Percentiles rank a stretch among this genome's conserved stretches.
Conservation (phyloP, 768 basidiomycete species). For the Russula ochroleuca region DNA sequence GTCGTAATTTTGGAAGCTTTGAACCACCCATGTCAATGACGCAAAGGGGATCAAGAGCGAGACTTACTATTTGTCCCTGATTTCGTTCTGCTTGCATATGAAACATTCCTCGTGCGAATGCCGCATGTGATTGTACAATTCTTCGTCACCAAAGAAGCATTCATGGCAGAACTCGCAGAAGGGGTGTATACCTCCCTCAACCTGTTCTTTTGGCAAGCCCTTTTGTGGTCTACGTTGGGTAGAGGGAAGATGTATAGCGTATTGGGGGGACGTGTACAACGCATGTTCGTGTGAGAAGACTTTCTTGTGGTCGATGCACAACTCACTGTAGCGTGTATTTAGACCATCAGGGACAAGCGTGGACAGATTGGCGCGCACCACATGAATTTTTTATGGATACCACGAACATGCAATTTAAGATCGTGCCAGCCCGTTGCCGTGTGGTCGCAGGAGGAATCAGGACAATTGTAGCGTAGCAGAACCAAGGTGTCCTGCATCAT, state of each 20-base stretch:
- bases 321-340: conserved; percentile 48
- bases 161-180: conserved; percentile 88
- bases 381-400: conserved; percentile 68
- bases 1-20: conserved; percentile 76
- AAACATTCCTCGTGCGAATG: conserved; percentile 96
- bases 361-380: conserved; percentile 53
- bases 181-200: conserved; percentile 72
- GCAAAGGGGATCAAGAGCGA: conserved; percentile 1
- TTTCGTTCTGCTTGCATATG: conserved; percentile 78
- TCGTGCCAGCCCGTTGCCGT: conserved; percentile 87
- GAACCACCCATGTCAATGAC: neutral
- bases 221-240: conserved; percentile 44
- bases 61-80: conserved; percentile 80
- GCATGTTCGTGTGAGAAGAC: conserved; percentile 95
- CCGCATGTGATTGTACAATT: conserved; percentile 90
- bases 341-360: neutral
- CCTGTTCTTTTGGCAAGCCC: conserved; percentile 45
- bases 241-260: conserved; percentile 76
- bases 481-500: conserved; percentile 95
- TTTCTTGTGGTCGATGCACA: conserved; percentile 87
- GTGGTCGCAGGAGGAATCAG: conserved; percentile 76
- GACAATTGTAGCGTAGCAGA: conserved; percentile 92
- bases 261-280: conserved; percentile 62
- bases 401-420: conserved; percentile 78
- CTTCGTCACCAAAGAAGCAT: conserved; percentile 90